Base-by-base conservation (phyloP, 2,329 filamentous ascomycete genomes). In the Apiospora phragmitis region DNA sequence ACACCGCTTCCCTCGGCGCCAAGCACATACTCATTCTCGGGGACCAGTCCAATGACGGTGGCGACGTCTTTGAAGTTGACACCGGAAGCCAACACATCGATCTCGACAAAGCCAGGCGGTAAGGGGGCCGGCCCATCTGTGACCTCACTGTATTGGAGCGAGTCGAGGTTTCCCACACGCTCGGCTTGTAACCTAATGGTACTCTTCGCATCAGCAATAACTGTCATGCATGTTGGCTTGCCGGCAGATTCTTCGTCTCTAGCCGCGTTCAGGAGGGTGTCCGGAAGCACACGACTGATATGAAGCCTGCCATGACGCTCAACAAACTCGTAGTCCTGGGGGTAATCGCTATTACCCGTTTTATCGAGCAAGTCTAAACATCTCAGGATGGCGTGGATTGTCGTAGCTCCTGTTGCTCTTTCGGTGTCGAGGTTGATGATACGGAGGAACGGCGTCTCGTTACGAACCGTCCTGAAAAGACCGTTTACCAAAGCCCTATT, bases 31-130 rank as follows among this genome's bases (percentile, higher is more conserved):
- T 70, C 70, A 29, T 73, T 65, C 1, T 55, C 69, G 1, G 72
- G 71, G 1, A 73, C 71, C 41, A 73, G 71, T 4, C 72, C 72
- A 12, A 70, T 72, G 14, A 69, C 68, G 8, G 69, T 59, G 12
- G 51, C 71, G 2, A 73, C 69, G 21, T 73, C 71, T 41, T 73
- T 72, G 55, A 68, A 73, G 45, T 73, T 74, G 4, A 74, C 14
- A 4, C 72, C 73, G 5, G 70, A 65, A 4, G 72, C 71, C 16
- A 65, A 42, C 2, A 72, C 38, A 24, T 73, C 67, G 4, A 74
- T 65, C 35, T 74, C 72, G 6, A 74, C 68, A 3, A 2, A 35
- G 38, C 67, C 49, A 14, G 68, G 59, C 14, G 26, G 1, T 3
- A 72, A 24, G 21, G 67, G 55, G 18, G 29, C 24, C 6, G 62